Evolutionary conservation across 208 protist genomes (phyloP), one percentile per base, ranked within the genome.

Genomic region (Zelonia costaricensis): DNA sequence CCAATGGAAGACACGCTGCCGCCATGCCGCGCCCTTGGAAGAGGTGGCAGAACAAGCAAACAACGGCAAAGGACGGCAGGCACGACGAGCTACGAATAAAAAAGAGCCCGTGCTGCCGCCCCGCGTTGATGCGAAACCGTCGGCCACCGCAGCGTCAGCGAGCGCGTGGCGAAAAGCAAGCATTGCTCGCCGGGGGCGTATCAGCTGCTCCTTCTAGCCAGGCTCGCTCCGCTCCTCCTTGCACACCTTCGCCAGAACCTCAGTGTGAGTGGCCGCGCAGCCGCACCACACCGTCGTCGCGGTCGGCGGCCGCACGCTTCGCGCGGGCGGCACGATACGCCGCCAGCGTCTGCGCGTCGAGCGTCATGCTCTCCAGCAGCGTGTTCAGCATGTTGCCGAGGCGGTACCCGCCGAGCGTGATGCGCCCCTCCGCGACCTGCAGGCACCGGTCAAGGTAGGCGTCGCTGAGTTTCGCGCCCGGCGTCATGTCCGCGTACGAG

Each of bases 331-430:
- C 38, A 5, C 51, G 49, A 44, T 62, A 66, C 1, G 57, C 52
- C 9, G 38, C n/a, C 25, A 59, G 15, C 3, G 22, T 25, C 12
- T 1, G 40, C 23, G 61, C 67, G 22, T 74, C 60, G 12, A 62
- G 38, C n/a, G 45, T 38, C 12, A 86, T 53, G 33, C 62, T 46
- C 8, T 56, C 20, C 28, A 94, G 74, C 12, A 92, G 27, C 0
- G 68, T 35, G 55, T 92, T 88, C 12, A 96, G 75, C 15, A 83
- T 38, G 30, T 75, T 62, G 6, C 76, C 90, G 13, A 96, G 75
- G 13, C 90, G 84, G 49, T 77, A 78, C 0, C 90, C 90, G 0
- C 83, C 84, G 12, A 93, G 75, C 30, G 69, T 64, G 23, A 96
- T 51, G 23, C 87, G 86, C 16, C 33, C 33, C 46, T 91, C 78